Evolutionary conservation across 495 filamentous ascomycete genomes (phyloP).

Genomic region (Penicillium cinerascens): DNA sequence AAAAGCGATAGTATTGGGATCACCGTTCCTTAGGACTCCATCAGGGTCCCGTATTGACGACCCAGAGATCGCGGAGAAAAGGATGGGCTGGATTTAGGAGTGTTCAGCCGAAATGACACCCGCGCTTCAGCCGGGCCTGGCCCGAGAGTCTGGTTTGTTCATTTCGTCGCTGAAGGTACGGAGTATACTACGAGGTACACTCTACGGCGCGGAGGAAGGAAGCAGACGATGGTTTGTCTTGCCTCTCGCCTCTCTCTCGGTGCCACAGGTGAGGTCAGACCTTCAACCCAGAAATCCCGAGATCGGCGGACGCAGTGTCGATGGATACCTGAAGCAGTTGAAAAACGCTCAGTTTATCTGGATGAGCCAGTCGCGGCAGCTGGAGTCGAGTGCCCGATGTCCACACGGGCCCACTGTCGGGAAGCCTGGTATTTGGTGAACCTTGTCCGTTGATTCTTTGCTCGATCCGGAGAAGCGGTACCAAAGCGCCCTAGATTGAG

Average conservation of each 20-base stretch:
- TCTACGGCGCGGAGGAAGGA: too few species aligned
- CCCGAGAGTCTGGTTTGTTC: slow-evolving; percentile 3
- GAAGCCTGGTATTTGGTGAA: slow-evolving; percentile 20
- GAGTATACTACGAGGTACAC: too few species aligned
- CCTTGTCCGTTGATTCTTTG: slow-evolving; percentile 11
- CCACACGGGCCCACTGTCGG: slow-evolving; percentile 18
- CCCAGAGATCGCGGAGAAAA: slow-evolving; percentile 29
- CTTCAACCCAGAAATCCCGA: slow-evolving; percentile 26
- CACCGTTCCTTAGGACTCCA: slow-evolving; percentile 19
- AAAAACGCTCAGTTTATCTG: slow-evolving; percentile 6
- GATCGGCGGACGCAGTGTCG: slow-evolving; percentile 39
- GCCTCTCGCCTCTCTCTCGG: too few species aligned
- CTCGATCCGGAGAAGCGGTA: slow-evolving; percentile 10
- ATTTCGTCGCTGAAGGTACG: too few species aligned
- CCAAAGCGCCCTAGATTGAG: slow-evolving; percentile 6
- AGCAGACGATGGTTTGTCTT: too few species aligned
- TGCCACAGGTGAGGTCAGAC: slow-evolving; percentile 12
- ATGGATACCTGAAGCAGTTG: slow-evolving; percentile 22
- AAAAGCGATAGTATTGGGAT: slow-evolving; percentile 17
- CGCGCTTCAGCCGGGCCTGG: slow-evolving; percentile 9
- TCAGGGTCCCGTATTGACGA: slow-evolving; percentile 30
- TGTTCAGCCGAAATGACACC: slow-evolving; percentile 35
- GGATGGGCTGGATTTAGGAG: slow-evolving; percentile 28
- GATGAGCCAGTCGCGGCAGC: slow-evolving; percentile 13
- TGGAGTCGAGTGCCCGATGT: slow-evolving; percentile 14